Evolutionary conservation across 2,329 filamentous ascomycete genomes (phyloP).

Genomic region (Graphilbum ipis-grandicollis): DNA sequence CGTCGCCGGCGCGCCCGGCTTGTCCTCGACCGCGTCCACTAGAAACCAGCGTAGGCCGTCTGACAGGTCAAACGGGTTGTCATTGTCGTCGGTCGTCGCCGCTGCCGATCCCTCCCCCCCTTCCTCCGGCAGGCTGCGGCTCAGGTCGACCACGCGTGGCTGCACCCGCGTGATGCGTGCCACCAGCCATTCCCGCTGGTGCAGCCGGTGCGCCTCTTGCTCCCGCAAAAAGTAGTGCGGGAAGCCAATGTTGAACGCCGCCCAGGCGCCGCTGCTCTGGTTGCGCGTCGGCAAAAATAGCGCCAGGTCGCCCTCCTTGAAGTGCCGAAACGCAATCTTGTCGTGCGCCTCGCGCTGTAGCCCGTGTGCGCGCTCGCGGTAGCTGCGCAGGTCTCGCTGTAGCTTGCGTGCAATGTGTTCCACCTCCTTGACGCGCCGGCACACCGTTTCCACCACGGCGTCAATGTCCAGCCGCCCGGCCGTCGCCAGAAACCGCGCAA

Average conservation of each 20-base stretch:
- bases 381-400: slow-evolving; percentile 72
- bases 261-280: slow-evolving; percentile 88
- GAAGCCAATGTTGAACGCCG: slow-evolving; percentile 93
- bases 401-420: slow-evolving; percentile 88
- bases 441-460: slow-evolving; percentile 65
- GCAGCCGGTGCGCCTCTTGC: slow-evolving; percentile 72
- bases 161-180: slow-evolving; percentile 83
- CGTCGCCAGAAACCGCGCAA: slow-evolving; percentile 54
- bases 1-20: slow-evolving; percentile 77
- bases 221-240: slow-evolving; percentile 95
- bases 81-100: slow-evolving; percentile 21
- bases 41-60: slow-evolving; percentile 94
- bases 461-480: slow-evolving; percentile 71
- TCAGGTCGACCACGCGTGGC: slow-evolving; percentile 83
- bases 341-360: slow-evolving; percentile 76
- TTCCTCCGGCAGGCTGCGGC: slow-evolving; percentile 43
- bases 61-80: slow-evolving; percentile 92
- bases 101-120: slow-evolving; percentile 5
- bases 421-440: slow-evolving; percentile 81
- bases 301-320: slow-evolving; percentile 91
- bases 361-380: slow-evolving; percentile 70
- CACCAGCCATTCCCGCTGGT: slow-evolving; percentile 85
- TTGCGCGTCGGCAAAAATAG: slow-evolving; percentile 89
- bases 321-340: slow-evolving; percentile 89
- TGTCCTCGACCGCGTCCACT: slow-evolving; percentile 85